Percentiles rank a stretch among this genome's conserved stretches.
phyloP scores from a whole-genome alignment of 352 stramenopile genomes.

The Pythium phragmitis region DNA sequence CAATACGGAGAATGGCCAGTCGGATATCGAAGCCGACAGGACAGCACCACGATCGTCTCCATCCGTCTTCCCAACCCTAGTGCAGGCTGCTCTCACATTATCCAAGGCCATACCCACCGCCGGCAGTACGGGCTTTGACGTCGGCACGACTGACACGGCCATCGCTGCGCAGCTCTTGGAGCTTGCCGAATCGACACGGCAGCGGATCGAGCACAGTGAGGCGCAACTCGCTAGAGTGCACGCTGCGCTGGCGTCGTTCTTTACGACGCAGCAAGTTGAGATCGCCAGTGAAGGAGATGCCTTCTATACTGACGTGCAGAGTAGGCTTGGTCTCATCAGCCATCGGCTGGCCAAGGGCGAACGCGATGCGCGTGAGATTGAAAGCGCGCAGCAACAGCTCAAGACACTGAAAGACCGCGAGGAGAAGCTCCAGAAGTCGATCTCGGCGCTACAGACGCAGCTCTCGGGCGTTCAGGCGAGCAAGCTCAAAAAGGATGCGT shows the following conservation, averaged over 20 bases:
- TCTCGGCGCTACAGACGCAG: constrained; percentile 27
- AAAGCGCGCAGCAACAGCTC: constrained; percentile 12
- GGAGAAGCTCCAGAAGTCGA: constrained; percentile 24
- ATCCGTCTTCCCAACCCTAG: constrained; percentile 23
- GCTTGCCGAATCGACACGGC: constrained; percentile 18
- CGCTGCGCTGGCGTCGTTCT: constrained; percentile 28
- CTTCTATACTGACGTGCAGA: constrained; percentile 10
- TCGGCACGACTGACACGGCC: constrained; percentile 19
- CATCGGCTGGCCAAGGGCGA: constrained; percentile 22
- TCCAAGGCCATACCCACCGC: background rate
- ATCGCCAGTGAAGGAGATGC: background rate
- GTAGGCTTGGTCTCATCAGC: constrained; percentile 13
- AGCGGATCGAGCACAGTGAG: constrained; percentile 5
- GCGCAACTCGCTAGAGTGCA: constrained; percentile 20
- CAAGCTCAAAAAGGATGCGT: constrained; percentile 27
- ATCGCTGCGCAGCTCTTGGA: constrained; percentile 29
- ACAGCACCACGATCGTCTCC: background rate
- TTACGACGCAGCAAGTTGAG: constrained; percentile 25
- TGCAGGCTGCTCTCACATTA: constrained; percentile 25
- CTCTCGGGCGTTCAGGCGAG: constrained; percentile 27
- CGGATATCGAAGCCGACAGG: background rate
- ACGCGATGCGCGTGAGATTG: constrained; percentile 10
- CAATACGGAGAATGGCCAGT: background rate
- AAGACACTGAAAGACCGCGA: constrained; percentile 6
- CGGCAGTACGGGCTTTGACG: background rate